Evolutionary conservation across 768 basidiomycete genomes (phyloP).

Genomic region (Leccinellum rugosiceps): DNA sequence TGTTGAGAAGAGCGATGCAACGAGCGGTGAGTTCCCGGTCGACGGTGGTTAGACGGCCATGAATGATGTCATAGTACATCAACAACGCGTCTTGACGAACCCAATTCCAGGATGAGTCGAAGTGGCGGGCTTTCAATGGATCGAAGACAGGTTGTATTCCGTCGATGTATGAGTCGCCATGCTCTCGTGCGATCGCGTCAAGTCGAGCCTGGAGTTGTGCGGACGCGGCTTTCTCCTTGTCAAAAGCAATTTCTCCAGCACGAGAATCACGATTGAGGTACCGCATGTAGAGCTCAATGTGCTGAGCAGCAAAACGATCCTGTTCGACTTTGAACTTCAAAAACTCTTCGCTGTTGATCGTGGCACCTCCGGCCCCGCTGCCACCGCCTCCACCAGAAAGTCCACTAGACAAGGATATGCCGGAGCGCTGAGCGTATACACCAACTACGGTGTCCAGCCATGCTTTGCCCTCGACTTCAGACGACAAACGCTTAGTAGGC

Average conservation of each 20-base stretch:
- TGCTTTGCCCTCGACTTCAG: constrained; percentile 88
- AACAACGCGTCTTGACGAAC: constrained; percentile 93
- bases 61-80: constrained; percentile 99
- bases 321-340: constrained; percentile 94
- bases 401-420: constrained; percentile 76
- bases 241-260: constrained; percentile 85
- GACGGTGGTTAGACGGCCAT: constrained; percentile 89
- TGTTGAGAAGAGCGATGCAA: constrained; percentile 96
- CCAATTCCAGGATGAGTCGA: constrained; percentile 99
- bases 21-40: constrained; percentile 96
- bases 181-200: constrained; percentile 86
- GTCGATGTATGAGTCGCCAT: constrained; percentile 90
- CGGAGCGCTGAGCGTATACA: constrained; percentile 83
- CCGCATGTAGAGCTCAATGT: constrained; percentile 95
- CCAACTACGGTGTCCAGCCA: constrained; percentile 89
- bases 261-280: constrained; percentile 93
- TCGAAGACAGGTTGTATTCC: constrained; percentile 96
- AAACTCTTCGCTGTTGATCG: constrained; percentile 98
- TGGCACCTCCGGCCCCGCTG: constrained; percentile 66
- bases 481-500: constrained; percentile 87
- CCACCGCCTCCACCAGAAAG: constrained; percentile 59
- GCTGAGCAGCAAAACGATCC: constrained; percentile 86
- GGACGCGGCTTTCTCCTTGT: constrained; percentile 76
- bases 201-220: constrained; percentile 76
- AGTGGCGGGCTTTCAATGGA: constrained; percentile 92